These are phyloP conservation scores for Sordaria brevicollis DNA, from an alignment of 495 filamentous ascomycete species.

Conservation along the genomic window DNA sequence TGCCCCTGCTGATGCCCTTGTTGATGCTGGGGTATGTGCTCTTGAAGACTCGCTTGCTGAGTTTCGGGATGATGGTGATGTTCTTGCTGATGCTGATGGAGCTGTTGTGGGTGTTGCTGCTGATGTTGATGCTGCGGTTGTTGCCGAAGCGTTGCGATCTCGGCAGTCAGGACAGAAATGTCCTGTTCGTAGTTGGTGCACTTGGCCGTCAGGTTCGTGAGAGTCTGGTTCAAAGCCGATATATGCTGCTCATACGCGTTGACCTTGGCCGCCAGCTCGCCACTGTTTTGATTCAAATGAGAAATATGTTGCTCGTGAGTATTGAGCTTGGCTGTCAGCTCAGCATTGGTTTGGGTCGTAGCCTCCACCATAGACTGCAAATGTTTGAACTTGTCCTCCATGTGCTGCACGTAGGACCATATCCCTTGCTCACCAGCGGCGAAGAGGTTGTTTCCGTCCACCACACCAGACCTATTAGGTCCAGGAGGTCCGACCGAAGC, in stretches of 20 bases:
- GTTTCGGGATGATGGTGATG: no score
- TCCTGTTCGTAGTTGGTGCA: slow-evolving; percentile 31
- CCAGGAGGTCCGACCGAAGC: slow-evolving; percentile 16
- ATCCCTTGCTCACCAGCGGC: slow-evolving; percentile 30
- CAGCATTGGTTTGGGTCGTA: slow-evolving; percentile 9
- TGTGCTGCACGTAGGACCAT: slow-evolving; percentile 39
- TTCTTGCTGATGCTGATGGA: neutral
- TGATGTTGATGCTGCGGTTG: slow-evolving; percentile 1
- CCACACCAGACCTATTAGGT: slow-evolving; percentile 12
- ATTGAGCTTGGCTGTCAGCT: slow-evolving; percentile 27
- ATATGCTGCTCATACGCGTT: slow-evolving; percentile 31
- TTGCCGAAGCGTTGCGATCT: slow-evolving; percentile 15
- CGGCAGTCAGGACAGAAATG: slow-evolving; percentile 8
- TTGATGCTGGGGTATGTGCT: neutral
- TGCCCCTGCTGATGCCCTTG: neutral
- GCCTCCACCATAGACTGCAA: slow-evolving; percentile 22
- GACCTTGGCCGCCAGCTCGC: slow-evolving; percentile 27
- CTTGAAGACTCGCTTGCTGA: no score
- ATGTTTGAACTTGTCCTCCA: slow-evolving; percentile 37
- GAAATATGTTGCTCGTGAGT: slow-evolving; percentile 29
- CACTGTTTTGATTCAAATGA: slow-evolving; percentile 4
- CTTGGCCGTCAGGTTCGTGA: slow-evolving; percentile 25
- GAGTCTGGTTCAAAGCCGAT: slow-evolving; percentile 1
- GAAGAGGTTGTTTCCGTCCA: slow-evolving; percentile 35
- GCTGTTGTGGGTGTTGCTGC: neutral